phyloP scores from a whole-genome alignment of 1,139 yeast species.

The Wickerhamiella pararugosa region DNA sequence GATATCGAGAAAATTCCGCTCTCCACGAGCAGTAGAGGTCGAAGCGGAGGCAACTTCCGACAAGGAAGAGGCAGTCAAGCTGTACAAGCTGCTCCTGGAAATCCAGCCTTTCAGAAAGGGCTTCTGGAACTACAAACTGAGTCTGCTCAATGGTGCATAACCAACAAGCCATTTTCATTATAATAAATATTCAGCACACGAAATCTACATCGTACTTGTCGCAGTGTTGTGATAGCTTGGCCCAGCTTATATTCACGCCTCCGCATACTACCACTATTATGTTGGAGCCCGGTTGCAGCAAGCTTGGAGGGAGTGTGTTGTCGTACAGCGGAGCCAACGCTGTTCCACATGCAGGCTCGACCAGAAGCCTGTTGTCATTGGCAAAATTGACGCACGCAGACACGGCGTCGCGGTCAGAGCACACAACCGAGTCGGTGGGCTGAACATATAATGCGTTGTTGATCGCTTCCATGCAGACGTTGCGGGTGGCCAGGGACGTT shows the following conservation, averaged over 20 bases:
- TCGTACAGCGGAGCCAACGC: slow-evolving; percentile 40
- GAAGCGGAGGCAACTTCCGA: slow-evolving; percentile 33
- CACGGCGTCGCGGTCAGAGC: slow-evolving; percentile 42
- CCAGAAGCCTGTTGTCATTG: slow-evolving; percentile 34
- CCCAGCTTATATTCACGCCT: slow-evolving; percentile 21
- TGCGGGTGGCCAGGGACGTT: slow-evolving; percentile 45
- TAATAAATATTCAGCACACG: not conserved
- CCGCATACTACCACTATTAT: slow-evolving; percentile 25
- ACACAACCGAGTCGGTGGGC: slow-evolving; percentile 31
- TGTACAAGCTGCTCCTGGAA: slow-evolving; percentile 7
- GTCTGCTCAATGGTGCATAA: too few relatives aligned
- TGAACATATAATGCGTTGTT: slow-evolving; percentile 28
- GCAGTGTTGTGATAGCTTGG: slow-evolving; percentile 3
- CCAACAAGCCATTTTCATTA: not conserved
- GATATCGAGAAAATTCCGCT: slow-evolving; percentile 31
- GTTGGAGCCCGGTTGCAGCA: slow-evolving; percentile 18
- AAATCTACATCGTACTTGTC: slow-evolving; percentile 2
- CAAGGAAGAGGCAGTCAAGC: slow-evolving; percentile 2
- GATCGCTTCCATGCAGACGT: slow-evolving; percentile 35
- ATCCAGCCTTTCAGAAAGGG: slow-evolving; percentile 11
- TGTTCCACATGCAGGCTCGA: slow-evolving; percentile 72
- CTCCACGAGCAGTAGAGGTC: slow-evolving; percentile 54
- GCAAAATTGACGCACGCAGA: slow-evolving; percentile 37
- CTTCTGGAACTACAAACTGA: slow-evolving; percentile 9
- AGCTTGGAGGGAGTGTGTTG: slow-evolving; percentile 15